Evolutionary conservation across 345 rosid species (phyloP), one percentile per base, ranked within the genome.

Genomic region (Arabis alpina): DNA sequence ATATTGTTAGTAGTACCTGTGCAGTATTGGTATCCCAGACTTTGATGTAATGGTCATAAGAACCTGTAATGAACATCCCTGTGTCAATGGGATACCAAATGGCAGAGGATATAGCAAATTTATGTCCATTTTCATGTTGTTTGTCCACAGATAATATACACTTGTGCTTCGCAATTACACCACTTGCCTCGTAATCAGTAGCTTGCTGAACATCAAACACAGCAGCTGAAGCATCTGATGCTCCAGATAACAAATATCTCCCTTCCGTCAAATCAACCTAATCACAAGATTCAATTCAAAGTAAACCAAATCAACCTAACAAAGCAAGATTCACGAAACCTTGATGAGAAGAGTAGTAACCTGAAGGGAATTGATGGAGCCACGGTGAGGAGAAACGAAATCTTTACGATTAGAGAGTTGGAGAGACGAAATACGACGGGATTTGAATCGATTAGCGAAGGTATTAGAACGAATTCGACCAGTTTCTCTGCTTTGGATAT

Each of bases 181-280:
- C 92, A 45, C 81, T 86, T 61, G 87, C 96, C 68, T 86, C 93
- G 55, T 66, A 79, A 49, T 82, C 81, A 25, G 83, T 77, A 23
- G 96, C 76, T 27, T 81, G 83, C 61, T 89, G 96, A 60, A 89
- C 73, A 71, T 91, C 96, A 59, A 76, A 94, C 37, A 89, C 87
- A 27, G 96, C 90, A 60, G 84, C 85, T 1, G 99, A 94, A 36
- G 87, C 91, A 85, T 94, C 97, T 8, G 97, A 82, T 49, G 97
- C 88, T 62, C 83, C 90, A 1, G 99, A 86, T 67, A 94, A 75
- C 78, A 94, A 65, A 73, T 89, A 91, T 34, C 97, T 79, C 51
- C 93, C 91, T 76, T 93, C 97, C 24, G 91, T 87, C 84, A 86
- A 83, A 85, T 93, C 99, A 79, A 89, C 92, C 99, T 93, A 90